Percentiles rank a stretch among this genome's conserved stretches.
phyloP scores from a whole-genome alignment of 2,329 filamentous ascomycete genomes.

The Microdochium paspali region DNA sequence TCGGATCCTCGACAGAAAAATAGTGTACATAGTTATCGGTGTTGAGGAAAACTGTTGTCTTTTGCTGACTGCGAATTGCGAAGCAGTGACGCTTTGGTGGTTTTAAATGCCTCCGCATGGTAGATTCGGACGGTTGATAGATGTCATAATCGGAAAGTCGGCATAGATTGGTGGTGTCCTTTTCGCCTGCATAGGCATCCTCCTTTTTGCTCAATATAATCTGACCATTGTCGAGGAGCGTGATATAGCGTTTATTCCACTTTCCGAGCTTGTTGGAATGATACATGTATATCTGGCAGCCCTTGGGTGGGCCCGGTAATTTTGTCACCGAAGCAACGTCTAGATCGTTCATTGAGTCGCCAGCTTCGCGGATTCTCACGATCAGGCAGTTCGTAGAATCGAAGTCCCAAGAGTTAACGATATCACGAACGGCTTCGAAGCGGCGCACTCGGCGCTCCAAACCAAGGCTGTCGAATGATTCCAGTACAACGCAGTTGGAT shows the following conservation, averaged over 20 bases:
- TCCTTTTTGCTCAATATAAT: constrained; percentile 60
- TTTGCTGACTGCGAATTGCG: constrained; percentile 87
- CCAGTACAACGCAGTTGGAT: constrained; percentile 60
- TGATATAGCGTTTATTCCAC: constrained; percentile 81
- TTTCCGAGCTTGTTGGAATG: constrained; percentile 75
- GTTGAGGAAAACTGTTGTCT: constrained; percentile 71
- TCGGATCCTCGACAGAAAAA: constrained; percentile 70
- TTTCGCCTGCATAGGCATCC: constrained; percentile 47
- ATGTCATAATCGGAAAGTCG: constrained; percentile 91
- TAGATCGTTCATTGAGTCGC: constrained; percentile 50
- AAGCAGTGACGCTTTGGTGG: constrained; percentile 81
- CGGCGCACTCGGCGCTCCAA: constrained; percentile 74
- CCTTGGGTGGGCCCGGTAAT: constrained; percentile 48
- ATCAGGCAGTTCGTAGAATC: constrained; percentile 69
- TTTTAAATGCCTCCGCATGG: constrained; percentile 61
- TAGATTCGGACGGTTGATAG: constrained; percentile 64
- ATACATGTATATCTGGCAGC: constrained; percentile 63
- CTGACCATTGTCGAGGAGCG: constrained; percentile 66
- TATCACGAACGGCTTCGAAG: constrained; percentile 78
- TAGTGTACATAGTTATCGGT: constrained; percentile 87
- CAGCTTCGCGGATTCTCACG: constrained; percentile 49
- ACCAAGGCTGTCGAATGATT: constrained; percentile 66
- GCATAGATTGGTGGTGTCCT: constrained; percentile 63
- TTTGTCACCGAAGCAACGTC: constrained; percentile 55
- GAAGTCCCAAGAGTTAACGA: constrained; percentile 87